A percentile compares a stretch with the other conserved stretches of the same genome.
phyloP scores from a whole-genome alignment of 306 rosid genomes.

The Castanospermum australe region DNA sequence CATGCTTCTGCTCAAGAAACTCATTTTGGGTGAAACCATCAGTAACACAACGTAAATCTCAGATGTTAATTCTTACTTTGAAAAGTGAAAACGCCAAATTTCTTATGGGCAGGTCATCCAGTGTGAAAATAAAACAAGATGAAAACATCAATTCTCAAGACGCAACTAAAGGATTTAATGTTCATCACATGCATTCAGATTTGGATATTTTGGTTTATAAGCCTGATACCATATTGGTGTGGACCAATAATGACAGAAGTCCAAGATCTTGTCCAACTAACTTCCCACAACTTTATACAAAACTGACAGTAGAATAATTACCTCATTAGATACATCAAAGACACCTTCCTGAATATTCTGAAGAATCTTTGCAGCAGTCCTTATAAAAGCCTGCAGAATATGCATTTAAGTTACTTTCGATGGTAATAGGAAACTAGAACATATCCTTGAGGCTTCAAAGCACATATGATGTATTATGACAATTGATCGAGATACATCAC shows the following conservation, averaged over 20 bases:
- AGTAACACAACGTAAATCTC: not conserved
- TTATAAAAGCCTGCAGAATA: conserved; percentile 74
- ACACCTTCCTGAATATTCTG: conserved; percentile 93
- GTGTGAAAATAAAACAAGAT: not conserved
- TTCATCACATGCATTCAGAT: not conserved
- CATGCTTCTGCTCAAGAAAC: not conserved
- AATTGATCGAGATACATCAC: conserved; percentile 38
- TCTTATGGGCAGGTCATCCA: not conserved
- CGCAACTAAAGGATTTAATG: not conserved
- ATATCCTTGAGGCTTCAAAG: not conserved
- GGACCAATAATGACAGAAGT: not conserved
- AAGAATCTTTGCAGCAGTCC: conserved; percentile 87
- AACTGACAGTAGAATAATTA: conserved; percentile 30
- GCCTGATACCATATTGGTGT: not conserved
- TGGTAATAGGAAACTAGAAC: not conserved
- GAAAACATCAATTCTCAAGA: not conserved
- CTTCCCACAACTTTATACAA: not conserved
- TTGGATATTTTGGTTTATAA: not conserved
- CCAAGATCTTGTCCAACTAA: not conserved
- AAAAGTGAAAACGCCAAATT: not conserved
- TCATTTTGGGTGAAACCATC: not conserved
- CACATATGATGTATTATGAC: not conserved
- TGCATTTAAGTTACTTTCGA: conserved; percentile 4
- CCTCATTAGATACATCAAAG: conserved; percentile 94
- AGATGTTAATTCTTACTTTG: not conserved